Base-by-base conservation (phyloP, 106 monocot genomes). In the Dendrobium nobile region DNA sequence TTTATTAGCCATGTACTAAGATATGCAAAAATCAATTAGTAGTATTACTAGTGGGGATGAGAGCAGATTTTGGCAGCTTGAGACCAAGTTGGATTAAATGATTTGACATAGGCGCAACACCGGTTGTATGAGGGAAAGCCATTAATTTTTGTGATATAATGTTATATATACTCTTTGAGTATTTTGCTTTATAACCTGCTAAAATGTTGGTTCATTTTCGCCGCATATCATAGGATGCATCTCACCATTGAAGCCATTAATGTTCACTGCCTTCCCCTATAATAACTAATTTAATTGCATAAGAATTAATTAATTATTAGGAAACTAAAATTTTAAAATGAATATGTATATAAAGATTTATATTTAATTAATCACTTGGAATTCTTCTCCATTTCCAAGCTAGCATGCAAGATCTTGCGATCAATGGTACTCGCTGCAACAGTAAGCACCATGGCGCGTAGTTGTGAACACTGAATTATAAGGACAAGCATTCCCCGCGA, bases 111-210 rank as follows among this genome's bases (percentile, higher is more conserved):
- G 6, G 87, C 84, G 9, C 87, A 13, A 72, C 79, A 0, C 79
- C 84, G 5, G 42, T 77, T 16, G 74, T 77, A 43, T 87, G 87
- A 2, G 87, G 87, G 79, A 82, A 84, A 6, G 87, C 51, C 87
- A 87, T 87, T 56, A 84, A 87, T 31, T 84, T 84, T 6, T 84
- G 84, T 28, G 87, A 84, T 10, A 79, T 61, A 17, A 87, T 84
- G 79, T 79, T 82, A 0, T 24, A 26, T 3, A 85, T 5, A 41
- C 43, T 1, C 26, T 26, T 64, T 64, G 26, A 22, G n/a, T 10
- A 1, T n/a, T n/a, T 24, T 64, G 64, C 7, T 7, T 0, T 6
- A 64, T 5, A 24, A 24, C 64, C 64, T 22, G 24, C 64, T 64
- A 82, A 82, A 15, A 22, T 40, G 19, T 85, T 85, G 0, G 79